These are phyloP conservation scores for Dissophora ornata DNA, from an alignment of 192 early-diverging fungal species.

Conservation along the genomic window DNA sequence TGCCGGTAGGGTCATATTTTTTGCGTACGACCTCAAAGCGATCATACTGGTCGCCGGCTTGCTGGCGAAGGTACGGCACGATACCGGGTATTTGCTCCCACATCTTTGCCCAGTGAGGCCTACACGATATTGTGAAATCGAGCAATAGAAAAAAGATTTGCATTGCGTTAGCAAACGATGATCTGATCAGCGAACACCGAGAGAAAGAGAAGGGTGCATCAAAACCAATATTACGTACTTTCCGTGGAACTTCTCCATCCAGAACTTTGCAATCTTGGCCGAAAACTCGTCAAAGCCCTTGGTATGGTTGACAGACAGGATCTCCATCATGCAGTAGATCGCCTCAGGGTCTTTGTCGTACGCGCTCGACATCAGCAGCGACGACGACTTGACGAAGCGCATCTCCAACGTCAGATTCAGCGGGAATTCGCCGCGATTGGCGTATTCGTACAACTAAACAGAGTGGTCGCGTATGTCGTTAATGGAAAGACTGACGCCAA, in stretches of 20 bases:
- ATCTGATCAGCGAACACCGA: background rate
- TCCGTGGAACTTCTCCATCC: slow-evolving; percentile 46
- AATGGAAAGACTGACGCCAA: too few species aligned
- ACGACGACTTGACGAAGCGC: slow-evolving; percentile 37
- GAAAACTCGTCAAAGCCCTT: slow-evolving; percentile 39
- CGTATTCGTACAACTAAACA: slow-evolving; percentile 38
- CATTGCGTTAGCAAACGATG: too few species aligned
- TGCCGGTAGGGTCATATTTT: slow-evolving; percentile 49
- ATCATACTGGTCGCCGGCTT: slow-evolving; percentile 11
- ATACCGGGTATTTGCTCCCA: slow-evolving; percentile 56
- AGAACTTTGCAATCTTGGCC: slow-evolving; percentile 23
- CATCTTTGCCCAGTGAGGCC: slow-evolving; percentile 53
- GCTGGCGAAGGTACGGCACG: slow-evolving; percentile 26
- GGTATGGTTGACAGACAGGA: slow-evolving; percentile 30
- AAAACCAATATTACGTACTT: slow-evolving; percentile 1
- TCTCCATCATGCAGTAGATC: slow-evolving; percentile 34
- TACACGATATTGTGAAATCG: too few species aligned
- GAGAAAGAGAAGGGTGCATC: background rate
- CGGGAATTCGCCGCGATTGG: slow-evolving; percentile 22
- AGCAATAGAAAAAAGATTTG: background rate
- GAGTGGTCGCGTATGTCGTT: too few species aligned
- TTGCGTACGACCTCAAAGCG: slow-evolving; percentile 43
- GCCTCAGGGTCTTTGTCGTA: slow-evolving; percentile 53
- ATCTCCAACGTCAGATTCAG: slow-evolving; percentile 43
- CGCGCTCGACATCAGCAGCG: slow-evolving; percentile 12